These are phyloP conservation scores for Dendrobium catenatum DNA, from an alignment of 106 monocot genomes.

Conservation along the genomic window DNA sequence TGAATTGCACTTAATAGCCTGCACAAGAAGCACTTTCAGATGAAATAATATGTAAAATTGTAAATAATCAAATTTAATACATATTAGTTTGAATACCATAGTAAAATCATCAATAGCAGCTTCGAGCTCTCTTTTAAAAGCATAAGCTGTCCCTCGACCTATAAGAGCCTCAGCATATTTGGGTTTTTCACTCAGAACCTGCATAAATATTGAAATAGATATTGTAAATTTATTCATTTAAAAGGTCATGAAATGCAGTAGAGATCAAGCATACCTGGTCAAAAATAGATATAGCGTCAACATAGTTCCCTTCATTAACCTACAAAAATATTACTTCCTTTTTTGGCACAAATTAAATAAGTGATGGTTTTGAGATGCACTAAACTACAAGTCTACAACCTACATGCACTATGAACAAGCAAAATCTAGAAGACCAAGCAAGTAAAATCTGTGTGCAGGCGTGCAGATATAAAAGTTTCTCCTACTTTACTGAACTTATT, in stretches of 20 bases:
- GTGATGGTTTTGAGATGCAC: background rate
- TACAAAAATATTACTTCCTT: conserved; percentile 17
- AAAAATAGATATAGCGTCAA: conserved; percentile 77
- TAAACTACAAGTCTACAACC: background rate
- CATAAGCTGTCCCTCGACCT: conserved; percentile 93
- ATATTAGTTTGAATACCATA: conserved; percentile 33
- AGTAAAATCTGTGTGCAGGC: background rate
- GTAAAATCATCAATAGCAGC: conserved; percentile 91
- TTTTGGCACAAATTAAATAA: background rate
- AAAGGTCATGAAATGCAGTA: background rate
- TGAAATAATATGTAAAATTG: background rate
- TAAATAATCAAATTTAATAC: background rate
- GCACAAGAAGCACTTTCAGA: background rate
- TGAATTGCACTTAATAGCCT: conserved; percentile 87
- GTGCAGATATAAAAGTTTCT: background rate
- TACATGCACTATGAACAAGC: background rate
- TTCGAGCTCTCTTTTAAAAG: conserved; percentile 87
- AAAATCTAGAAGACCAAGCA: background rate
- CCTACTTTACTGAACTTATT: background rate
- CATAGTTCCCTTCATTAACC: conserved; percentile 96
- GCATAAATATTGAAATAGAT: conserved; percentile 5
- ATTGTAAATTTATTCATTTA: background rate
- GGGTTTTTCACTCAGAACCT: conserved; percentile 83
- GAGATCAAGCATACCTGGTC: conserved; percentile 41
- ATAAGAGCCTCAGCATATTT: conserved; percentile 82